phyloP scores from a whole-genome alignment of 2,329 filamentous ascomycete species.

The Escovopsis sp. region DNA sequence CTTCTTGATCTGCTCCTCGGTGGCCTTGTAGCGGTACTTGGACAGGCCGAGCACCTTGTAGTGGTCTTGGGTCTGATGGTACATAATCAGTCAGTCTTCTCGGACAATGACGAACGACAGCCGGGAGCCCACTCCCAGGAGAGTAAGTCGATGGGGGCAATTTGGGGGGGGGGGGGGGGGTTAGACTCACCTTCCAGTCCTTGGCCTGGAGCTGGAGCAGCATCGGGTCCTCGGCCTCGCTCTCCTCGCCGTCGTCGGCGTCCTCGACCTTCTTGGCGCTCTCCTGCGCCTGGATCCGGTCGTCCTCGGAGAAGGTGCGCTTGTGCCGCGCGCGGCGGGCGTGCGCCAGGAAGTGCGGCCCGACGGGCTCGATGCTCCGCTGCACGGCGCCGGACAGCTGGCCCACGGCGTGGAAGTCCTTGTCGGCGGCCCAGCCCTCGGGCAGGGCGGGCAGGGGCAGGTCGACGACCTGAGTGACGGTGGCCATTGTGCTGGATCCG shows the following conservation, averaged over 20 bases:
- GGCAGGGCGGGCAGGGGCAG: slow-evolving; percentile 63
- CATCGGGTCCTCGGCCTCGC: slow-evolving; percentile 83
- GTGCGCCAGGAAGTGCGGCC: slow-evolving; percentile 94
- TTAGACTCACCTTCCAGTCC: slow-evolving; percentile 79
- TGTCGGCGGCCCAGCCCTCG: slow-evolving; percentile 70
- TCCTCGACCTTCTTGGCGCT: slow-evolving; percentile 93
- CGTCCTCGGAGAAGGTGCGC: slow-evolving; percentile 96
- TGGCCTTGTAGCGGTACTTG: slow-evolving; percentile 84
- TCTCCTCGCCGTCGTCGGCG: slow-evolving; percentile 78
- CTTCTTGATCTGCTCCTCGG: slow-evolving; percentile 96
- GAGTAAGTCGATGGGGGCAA: too few species aligned
- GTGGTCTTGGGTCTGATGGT: slow-evolving; percentile 70
- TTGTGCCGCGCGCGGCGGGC: slow-evolving; percentile 90
- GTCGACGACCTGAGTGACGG: slow-evolving; percentile 44
- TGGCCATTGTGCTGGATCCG: slow-evolving; percentile 39
- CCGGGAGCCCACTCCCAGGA: too few species aligned
- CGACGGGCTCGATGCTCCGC: slow-evolving; percentile 88
- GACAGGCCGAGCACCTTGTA: slow-evolving; percentile 90
- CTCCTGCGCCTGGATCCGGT: slow-evolving; percentile 90
- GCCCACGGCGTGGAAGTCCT: slow-evolving; percentile 79
- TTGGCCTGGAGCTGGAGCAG: slow-evolving; percentile 90
- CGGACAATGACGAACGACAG: too few species aligned
- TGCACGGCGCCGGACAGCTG: slow-evolving; percentile 62
- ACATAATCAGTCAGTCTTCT: neutral
- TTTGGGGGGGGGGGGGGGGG: neutral